Percentiles rank a stretch among this genome's conserved stretches.
phyloP scores from a whole-genome alignment of 306 rosid genomes.

The Malus sylvestris region DNA sequence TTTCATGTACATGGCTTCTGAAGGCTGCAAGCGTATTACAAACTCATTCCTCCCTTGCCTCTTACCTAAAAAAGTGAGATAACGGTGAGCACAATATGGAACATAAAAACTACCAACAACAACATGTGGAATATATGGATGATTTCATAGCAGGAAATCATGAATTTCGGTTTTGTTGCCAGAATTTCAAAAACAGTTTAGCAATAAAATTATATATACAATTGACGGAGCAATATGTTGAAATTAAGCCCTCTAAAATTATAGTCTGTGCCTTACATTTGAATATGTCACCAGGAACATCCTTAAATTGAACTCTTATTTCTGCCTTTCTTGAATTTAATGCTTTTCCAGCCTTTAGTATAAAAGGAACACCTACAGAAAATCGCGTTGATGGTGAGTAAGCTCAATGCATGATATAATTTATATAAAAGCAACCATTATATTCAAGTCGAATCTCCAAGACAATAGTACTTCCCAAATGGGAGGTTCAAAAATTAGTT shows the following conservation, averaged over 20 bases:
- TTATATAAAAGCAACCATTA: not conserved
- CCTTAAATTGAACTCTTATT: constrained; percentile 90
- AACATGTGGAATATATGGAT: not conserved
- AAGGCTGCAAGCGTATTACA: constrained; percentile 79
- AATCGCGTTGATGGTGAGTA: constrained; percentile 2
- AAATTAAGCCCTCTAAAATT: constrained; percentile 14
- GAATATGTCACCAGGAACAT: constrained; percentile 98
- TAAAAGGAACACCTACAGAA: constrained; percentile 81
- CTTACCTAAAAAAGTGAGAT: constrained; percentile 51
- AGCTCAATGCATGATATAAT: constrained; percentile 8
- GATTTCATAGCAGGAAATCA: not conserved
- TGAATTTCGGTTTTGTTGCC: not conserved
- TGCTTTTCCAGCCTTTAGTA: constrained; percentile 95
- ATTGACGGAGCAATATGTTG: not conserved
- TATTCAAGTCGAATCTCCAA: not conserved
- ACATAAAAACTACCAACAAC: not conserved
- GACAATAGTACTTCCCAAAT: not conserved
- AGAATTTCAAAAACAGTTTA: not conserved
- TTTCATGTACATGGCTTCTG: constrained; percentile 90
- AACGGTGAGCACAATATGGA: not conserved
- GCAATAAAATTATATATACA: not conserved
- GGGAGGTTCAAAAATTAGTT: constrained; percentile 2
- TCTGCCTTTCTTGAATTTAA: constrained; percentile 84
- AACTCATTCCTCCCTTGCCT: constrained; percentile 92
- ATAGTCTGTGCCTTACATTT: constrained; percentile 52